These are phyloP conservation scores for Puccinia hordei DNA, from an alignment of 1,284 basidiomycete genomes.

Conservation along the genomic window DNA sequence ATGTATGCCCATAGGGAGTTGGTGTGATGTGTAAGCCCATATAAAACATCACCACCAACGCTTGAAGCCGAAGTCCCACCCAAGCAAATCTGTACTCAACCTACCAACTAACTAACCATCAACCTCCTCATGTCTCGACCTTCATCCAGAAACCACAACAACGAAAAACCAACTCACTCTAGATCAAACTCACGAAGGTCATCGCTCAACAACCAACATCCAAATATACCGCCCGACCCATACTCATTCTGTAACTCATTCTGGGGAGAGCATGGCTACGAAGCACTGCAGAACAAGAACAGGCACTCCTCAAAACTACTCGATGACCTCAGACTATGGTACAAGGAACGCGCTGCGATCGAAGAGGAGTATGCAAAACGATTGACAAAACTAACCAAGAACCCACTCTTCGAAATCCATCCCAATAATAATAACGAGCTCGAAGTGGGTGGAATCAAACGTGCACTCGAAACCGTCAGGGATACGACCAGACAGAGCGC, in stretches of 20 bases:
- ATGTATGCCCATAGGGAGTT: too few relatives aligned
- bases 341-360: slow-evolving; percentile 66
- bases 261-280: slow-evolving; percentile 41
- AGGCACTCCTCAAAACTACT: slow-evolving; percentile 44
- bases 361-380: slow-evolving; percentile 95
- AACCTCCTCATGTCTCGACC: slow-evolving; percentile 17
- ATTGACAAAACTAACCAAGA: slow-evolving; percentile 77
- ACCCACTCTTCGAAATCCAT: slow-evolving; percentile 65
- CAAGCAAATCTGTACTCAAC: too few relatives aligned
- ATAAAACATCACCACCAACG: too few relatives aligned
- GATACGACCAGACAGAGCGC: slow-evolving; percentile 82
- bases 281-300: slow-evolving; percentile 36
- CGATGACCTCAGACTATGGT: slow-evolving; percentile 45
- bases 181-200: slow-evolving; percentile 6
- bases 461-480: slow-evolving; percentile 74
- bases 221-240: slow-evolving; percentile 24
- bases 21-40: too few relatives aligned
- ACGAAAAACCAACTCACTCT: not conserved
- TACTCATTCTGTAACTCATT: slow-evolving; percentile 48
- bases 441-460: slow-evolving; percentile 70
- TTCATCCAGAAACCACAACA: not conserved
- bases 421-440: not conserved
- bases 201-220: not conserved
- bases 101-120: too few relatives aligned
- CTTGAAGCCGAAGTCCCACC: too few relatives aligned